A percentile compares a stretch with the other conserved stretches of the same genome.
Evolutionary conservation across 2,329 filamentous ascomycete species (phyloP).

Genomic region (Aureobasidium sp.): DNA sequence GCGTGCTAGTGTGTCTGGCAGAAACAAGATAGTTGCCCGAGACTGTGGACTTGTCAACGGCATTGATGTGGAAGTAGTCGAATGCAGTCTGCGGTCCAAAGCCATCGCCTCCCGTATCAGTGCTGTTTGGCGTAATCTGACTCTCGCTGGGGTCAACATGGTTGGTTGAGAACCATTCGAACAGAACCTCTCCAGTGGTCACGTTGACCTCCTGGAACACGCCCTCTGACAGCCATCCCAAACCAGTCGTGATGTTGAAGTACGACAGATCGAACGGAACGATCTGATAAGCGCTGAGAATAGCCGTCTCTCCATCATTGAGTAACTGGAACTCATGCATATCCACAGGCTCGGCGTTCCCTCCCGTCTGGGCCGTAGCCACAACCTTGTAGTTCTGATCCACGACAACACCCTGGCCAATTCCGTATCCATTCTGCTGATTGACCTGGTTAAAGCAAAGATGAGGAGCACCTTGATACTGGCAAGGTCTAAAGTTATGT

Average conservation of each 20-base stretch:
- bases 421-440: conserved; percentile 39
- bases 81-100: conserved; percentile 37
- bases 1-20: conserved; percentile 40
- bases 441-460: conserved; percentile 42
- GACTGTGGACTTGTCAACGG: conserved; percentile 40
- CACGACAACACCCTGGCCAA: conserved; percentile 41
- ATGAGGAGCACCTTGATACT: conserved; percentile 38
- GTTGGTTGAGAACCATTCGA: conserved; percentile 50
- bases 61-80: conserved; percentile 51
- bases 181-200: conserved; percentile 45
- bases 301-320: conserved; percentile 30
- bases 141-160: conserved; percentile 42
- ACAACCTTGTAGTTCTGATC: conserved; percentile 40
- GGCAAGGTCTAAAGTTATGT: conserved; percentile 40
- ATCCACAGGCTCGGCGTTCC: conserved; percentile 26
- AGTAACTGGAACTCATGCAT: conserved; percentile 43
- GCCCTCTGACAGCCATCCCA: conserved; percentile 39
- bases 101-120: conserved; percentile 34
- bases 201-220: conserved; percentile 36
- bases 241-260: conserved; percentile 27
- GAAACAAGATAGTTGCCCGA: conserved; percentile 49
- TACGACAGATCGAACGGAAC: conserved; percentile 36
- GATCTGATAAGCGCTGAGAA: conserved; percentile 23
- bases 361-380: conserved; percentile 31
- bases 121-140: conserved; percentile 31